Conservation (phyloP, 805 yeast species). For the Starmera quercuum region DNA sequence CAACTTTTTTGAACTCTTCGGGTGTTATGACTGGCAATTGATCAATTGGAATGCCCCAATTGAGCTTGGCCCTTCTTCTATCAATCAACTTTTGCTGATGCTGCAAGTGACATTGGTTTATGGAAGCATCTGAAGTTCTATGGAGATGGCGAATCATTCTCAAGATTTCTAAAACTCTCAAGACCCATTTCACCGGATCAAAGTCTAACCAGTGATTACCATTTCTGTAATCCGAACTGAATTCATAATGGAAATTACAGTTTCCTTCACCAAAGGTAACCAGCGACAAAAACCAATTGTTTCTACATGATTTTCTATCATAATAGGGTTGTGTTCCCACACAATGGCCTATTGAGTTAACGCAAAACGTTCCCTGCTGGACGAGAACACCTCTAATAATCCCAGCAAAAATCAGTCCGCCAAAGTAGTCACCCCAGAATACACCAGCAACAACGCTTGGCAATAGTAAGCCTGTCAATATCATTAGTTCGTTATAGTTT, state of each 20-base stretch:
- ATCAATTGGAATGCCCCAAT: constrained; percentile 94
- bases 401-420: constrained; percentile 79
- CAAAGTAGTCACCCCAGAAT: constrained; percentile 65
- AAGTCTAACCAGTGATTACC: constrained; percentile 64
- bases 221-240: constrained; percentile 83
- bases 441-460: constrained; percentile 63
- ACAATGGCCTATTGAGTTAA: constrained; percentile 80
- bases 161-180: constrained; percentile 33
- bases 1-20: constrained; percentile 35
- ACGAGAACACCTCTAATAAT: constrained; percentile 59
- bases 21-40: constrained; percentile 62
- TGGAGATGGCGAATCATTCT: constrained; percentile 56
- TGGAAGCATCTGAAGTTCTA: constrained; percentile 34
- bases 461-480: constrained; percentile 38
- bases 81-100: constrained; percentile 81
- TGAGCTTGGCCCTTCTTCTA: constrained; percentile 63
- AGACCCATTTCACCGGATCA: constrained; percentile 83
- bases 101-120: constrained; percentile 66
- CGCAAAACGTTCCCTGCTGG: constrained; percentile 73
- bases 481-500: constrained; percentile 46
- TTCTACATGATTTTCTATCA: constrained; percentile 66
- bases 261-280: constrained; percentile 85
- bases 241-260: constrained; percentile 93
- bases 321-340: constrained; percentile 69
- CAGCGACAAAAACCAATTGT: constrained; percentile 53